Conservation (phyloP, 331 rosid genomes). For the Rhamnella rubrinervis region DNA sequence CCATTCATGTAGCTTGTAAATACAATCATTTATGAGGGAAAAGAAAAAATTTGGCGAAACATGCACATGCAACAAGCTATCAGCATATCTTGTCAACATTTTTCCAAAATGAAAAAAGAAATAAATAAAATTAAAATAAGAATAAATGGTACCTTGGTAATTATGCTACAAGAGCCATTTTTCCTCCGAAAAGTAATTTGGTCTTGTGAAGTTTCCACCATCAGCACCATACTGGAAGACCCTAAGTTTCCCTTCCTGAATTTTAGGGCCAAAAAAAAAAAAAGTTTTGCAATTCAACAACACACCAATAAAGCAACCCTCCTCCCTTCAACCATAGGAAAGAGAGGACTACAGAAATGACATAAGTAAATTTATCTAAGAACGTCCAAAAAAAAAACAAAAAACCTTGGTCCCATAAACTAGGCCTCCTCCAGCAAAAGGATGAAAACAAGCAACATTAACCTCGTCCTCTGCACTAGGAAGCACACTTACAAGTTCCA, state of each 20-base stretch:
- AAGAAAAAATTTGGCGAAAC: no score
- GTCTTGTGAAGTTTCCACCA: slow-evolving; percentile 38
- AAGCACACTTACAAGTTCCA: slow-evolving; percentile 88
- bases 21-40: no score
- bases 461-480: slow-evolving; percentile 95
- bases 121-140: background rate
- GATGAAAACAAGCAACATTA: slow-evolving; percentile 91
- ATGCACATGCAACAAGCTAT: no score
- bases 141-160: slow-evolving; percentile 21
- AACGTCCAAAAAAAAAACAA: background rate
- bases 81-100: background rate
- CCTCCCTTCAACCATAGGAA: slow-evolving; percentile 4
- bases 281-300: background rate
- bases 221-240: slow-evolving; percentile 59
- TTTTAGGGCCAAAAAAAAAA: slow-evolving; percentile 14
- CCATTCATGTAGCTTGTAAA: no score
- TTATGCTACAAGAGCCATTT: slow-evolving; percentile 9
- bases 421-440: slow-evolving; percentile 82
- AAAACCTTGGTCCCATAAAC: slow-evolving; percentile 84
- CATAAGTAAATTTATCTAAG: slow-evolving; percentile 10
- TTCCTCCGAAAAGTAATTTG: slow-evolving; percentile 50
- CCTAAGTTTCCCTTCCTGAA: slow-evolving; percentile 89
- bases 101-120: background rate
- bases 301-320: background rate
- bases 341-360: background rate